A percentile compares a stretch with the other conserved stretches of the same genome.
Evolutionary conservation across 495 filamentous ascomycete species (phyloP).

Genomic region (Podospora australis): DNA sequence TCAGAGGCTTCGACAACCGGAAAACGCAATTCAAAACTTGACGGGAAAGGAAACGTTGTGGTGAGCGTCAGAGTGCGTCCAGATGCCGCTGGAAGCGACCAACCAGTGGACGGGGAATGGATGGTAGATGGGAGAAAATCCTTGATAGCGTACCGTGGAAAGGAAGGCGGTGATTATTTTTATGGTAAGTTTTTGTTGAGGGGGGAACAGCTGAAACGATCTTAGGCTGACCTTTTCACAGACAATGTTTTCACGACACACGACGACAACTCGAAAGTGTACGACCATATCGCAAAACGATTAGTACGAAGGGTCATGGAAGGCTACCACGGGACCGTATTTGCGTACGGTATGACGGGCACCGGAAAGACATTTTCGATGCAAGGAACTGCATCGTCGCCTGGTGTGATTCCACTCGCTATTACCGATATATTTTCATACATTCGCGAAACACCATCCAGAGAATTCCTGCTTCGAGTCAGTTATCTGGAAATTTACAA

Average conservation of each 20-base stretch:
- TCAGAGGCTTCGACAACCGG: conserved; percentile 30
- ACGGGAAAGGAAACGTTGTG: conserved; percentile 89
- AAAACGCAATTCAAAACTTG: conserved; percentile 43
- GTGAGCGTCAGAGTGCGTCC: conserved; percentile 93
- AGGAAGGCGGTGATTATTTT: conserved; percentile 85
- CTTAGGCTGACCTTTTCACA: conserved; percentile 29
- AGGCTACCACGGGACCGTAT: conserved; percentile 96
- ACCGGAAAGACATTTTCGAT: conserved; percentile 99
- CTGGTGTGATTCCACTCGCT: conserved; percentile 92
- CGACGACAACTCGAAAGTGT: conserved; percentile 89
- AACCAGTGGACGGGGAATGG: conserved; percentile 76
- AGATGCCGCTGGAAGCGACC: conserved; percentile 58
- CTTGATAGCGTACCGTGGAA: conserved; percentile 74
- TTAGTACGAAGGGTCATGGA: conserved; percentile 97
- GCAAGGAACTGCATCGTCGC: conserved; percentile 96
- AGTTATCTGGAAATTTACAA: conserved; percentile 99
- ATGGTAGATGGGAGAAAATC: conserved; percentile 79
- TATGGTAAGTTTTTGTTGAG: conserved; percentile 59
- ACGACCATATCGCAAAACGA: conserved; percentile 88
- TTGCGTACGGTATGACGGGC: conserved; percentile 98
- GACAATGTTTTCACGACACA: conserved; percentile 93
- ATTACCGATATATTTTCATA: conserved; percentile 99
- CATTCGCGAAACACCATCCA: conserved; percentile 90
- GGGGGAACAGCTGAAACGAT: neutral
- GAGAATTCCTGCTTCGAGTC: conserved; percentile 91